A percentile compares a stretch with the other conserved stretches of the same genome.
Conservation (phyloP, 177 flowering plant genomes). For the Vitis hybrid region DNA sequence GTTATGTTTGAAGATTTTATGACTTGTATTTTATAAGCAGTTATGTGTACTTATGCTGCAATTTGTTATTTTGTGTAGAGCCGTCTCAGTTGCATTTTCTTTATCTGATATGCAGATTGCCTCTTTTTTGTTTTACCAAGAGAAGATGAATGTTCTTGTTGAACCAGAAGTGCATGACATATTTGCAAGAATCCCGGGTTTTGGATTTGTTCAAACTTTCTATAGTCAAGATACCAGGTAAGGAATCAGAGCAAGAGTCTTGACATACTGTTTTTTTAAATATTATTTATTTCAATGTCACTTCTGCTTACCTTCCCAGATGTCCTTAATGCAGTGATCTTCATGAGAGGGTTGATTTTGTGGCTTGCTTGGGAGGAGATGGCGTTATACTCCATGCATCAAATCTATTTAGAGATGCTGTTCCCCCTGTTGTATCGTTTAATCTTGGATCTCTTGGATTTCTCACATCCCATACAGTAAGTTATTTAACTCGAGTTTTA, state of each 20-base stretch:
- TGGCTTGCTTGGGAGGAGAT: slow-evolving; percentile 98
- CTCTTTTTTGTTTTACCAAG: slow-evolving; percentile 85
- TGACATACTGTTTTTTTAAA: slow-evolving; percentile 1
- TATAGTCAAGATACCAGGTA: slow-evolving; percentile 96
- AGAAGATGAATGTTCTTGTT: slow-evolving; percentile 94
- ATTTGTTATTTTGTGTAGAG: not conserved
- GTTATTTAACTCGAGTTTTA: slow-evolving; percentile 20
- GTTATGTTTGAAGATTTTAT: not conserved
- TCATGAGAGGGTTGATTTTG: slow-evolving; percentile 95
- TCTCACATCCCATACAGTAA: slow-evolving; percentile 90
- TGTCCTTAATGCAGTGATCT: slow-evolving; percentile 66
- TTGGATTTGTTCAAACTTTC: slow-evolving; percentile 98
- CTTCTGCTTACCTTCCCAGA: slow-evolving; percentile 8
- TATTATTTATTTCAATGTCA: not conserved
- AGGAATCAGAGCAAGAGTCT: not conserved
- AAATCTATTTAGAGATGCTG: slow-evolving; percentile 89
- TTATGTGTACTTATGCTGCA: not conserved
- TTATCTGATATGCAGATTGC: slow-evolving; percentile 61
- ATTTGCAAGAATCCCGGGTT: slow-evolving; percentile 98
- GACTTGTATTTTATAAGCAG: not conserved
- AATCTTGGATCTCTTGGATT: slow-evolving; percentile 99
- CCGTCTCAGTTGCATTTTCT: slow-evolving; percentile 4
- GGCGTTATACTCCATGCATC: slow-evolving; percentile 98
- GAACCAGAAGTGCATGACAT: slow-evolving; percentile 98
- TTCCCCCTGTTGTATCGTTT: slow-evolving; percentile 97